Base-by-base conservation (phyloP, 2,329 filamentous ascomycete genomes). In the Apiospora malaysiana region DNA sequence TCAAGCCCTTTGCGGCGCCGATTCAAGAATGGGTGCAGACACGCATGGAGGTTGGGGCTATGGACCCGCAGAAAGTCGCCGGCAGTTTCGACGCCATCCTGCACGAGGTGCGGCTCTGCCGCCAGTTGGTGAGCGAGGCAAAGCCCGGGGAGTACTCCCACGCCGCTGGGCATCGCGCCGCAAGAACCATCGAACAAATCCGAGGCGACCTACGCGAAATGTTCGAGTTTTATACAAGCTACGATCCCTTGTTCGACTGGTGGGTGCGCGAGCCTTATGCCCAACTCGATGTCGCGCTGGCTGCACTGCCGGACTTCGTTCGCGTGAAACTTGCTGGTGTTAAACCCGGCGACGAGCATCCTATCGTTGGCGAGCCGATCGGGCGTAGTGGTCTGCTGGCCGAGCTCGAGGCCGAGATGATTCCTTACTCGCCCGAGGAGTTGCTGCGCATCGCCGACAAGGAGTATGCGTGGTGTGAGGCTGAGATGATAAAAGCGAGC, bases 361-460 rank as follows among this genome's bases (percentile, higher is more conserved):
- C 85, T 8, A 89, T 90, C 68, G 82, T 90, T 40, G 88, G 88
- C 8, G 83, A 90, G 72, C 88, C 88, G 0, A 87, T 90, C 67
- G 88, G 89, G 1, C 78, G 83, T 4, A 82, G 84, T 0, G 86
- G 84, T 0, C 79, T 90, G 0, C 77, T 87, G 0, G 81, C 82
- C 14, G 87, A 89, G 68, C 82, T 91, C 1, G 81, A 85, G 70
- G 83, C 84, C 0, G 88, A 90, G 76, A 85, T 88, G 83, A 88
- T 90, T 68, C 84, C 86, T 0, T 90, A 90, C 74, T 82, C 84
- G 0, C 88, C 88, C 0, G 86, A 89, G 70, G 85, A 90, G 75
- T 80, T 90, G 2, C 81, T 90, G 56, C 72, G 76, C 0, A 85
- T 90, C 32, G 87, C 84, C 2, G 79, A 86, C 66, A 79, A 81